Evolutionary conservation across 192 early-diverging fungal genomes (phyloP), one percentile per base, ranked within the genome.

Genomic region (Coemansia sp.): DNA sequence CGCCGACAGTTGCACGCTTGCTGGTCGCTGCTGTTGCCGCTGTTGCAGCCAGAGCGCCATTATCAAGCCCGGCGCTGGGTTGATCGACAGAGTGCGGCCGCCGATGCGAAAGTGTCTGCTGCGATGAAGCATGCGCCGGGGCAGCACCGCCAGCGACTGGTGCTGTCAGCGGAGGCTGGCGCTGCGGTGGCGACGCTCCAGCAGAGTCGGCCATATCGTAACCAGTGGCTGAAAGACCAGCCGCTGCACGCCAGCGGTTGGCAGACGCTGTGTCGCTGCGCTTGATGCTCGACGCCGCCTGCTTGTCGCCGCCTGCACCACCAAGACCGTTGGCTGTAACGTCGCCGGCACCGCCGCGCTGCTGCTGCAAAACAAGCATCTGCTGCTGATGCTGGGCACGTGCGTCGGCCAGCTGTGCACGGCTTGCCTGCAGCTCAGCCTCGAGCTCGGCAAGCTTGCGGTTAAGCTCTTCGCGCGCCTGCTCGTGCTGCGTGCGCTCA

Each of bases 371-470:
- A n/a, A 64, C 62, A 15, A 68, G 62, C 48, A 64, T 50, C 54
- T 64, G 61, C 66, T 74, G 66, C 62, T 74, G 71, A 25, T 66
- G 63, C 59, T 72, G 62, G n/a, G 72, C 62, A 21, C 62, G 61
- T 8, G 53, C 72, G 24, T 75, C 72, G 9, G 66, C 72, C 47
- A 75, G 51, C 62, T 62, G 62, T 25, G 58, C 61, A 0, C 61
- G 55, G 30, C 61, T 64, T 9, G 62, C 38, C 3, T 56, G 47
- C 50, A 75, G 62, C 59, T 75, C 66, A 22, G 24, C 45, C 66
- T 80, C 67, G 33, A 74, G 69, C 47, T 69, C 69, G 15, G 54
- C 67, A 34, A 80, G 66, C 56, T 66, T 55, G 19, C 61, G 38
- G 55, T 74, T 64, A 19, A 80, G 69, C 25, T 63, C 44, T 9